Base-by-base conservation (phyloP, 2,329 filamentous ascomycete species). In the Ambrosiella beaveri region DNA sequence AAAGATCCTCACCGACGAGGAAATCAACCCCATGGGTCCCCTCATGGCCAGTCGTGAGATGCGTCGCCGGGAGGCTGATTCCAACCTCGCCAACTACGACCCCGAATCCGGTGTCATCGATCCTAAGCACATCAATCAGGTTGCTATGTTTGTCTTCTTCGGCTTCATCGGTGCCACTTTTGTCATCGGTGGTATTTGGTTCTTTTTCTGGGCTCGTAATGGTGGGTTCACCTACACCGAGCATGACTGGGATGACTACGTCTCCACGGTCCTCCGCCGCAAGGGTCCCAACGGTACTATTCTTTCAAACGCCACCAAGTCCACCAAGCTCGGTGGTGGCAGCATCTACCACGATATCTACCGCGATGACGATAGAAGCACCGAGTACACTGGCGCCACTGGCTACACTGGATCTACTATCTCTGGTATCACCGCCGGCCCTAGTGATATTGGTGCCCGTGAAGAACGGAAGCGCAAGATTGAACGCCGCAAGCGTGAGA, bases 161-260 rank as follows among this genome's bases (percentile, higher is more conserved):
- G 91, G 86, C 9, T 69, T 96, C 15, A 81, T 97, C 56, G 88
- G 87, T 39, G 82, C 82, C 0, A 80, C 73, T 38, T 85, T 97
- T 67, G 85, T 93, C 27, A 60, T 86, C 2, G 79, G 75, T 0
- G 80, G 77, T 27, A 88, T 97, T 66, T 98, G 93, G 90, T 96
- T 98, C 78, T 97, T 98, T 78, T 95, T 95, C 77, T 94, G 88
- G 86, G 91, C 91, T 59, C 91, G 86, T 72, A 95, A 97, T 65
- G 93, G 93, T 62, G 93, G 93, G 12, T 96, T 97, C 73, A 74
- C 86, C 62, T 97, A 89, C 76, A 78, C 79, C 52, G 74, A 94
- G 62, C 76, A 81, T 40, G 93, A 98, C 71, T 98, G 93, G 91
- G 91, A 97, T 5, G 93, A 98, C 66, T 98, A 98, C 80, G 97